Base-by-base conservation (phyloP, 768 basidiomycete genomes). In the Dentipellis sp. region DNA sequence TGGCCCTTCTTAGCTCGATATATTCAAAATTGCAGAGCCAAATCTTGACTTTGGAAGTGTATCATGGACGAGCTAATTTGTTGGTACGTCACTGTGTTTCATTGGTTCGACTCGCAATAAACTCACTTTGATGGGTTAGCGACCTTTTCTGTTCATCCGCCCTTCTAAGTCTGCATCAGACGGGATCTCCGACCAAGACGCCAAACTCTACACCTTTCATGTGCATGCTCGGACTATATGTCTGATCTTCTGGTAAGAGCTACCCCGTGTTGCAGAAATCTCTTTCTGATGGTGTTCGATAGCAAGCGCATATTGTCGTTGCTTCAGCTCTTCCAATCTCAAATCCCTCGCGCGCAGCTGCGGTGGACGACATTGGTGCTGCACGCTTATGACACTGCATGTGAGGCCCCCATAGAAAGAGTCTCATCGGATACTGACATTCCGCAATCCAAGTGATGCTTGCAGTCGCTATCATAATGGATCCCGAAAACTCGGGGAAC, bases 381-480 rank as follows among this genome's bases (percentile, higher is more conserved):
- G n/a, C 16, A 45, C 11, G 38, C 50, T 4, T 65, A 56, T 45
- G 54, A 62, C 36, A 34, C 64, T n/a, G 58, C 63, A 21, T 45
- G 64, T 65, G 38, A 56, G 64, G 53, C 12, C n/a, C 19, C 23
- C n/a, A 17, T 19, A 22, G 10, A 10, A 51, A 39, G 1, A 19
- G 16, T 51, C 4, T n/a, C 2, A 10, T 42, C 3, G 34, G 35
- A n/a, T 19, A n/a, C 23, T 22, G 48, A 22, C 21, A 10, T 50
- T 16, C n/a, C 19, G 19, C 7, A 11, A 19, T 17, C 17, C 14
- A 19, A 65, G 64, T 65, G 54, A 56, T 50, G 42, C 57, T 65
- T 22, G 62, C 63, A 10, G 53, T 65, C 23, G 65, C 64, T 21
- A 60, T 65, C 38, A 55, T 66, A n/a, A 64, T 65, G 62, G 63